These are phyloP conservation scores for Beauveria pseudobassiana DNA, from an alignment of 2,329 filamentous ascomycete genomes.

Conservation along the genomic window DNA sequence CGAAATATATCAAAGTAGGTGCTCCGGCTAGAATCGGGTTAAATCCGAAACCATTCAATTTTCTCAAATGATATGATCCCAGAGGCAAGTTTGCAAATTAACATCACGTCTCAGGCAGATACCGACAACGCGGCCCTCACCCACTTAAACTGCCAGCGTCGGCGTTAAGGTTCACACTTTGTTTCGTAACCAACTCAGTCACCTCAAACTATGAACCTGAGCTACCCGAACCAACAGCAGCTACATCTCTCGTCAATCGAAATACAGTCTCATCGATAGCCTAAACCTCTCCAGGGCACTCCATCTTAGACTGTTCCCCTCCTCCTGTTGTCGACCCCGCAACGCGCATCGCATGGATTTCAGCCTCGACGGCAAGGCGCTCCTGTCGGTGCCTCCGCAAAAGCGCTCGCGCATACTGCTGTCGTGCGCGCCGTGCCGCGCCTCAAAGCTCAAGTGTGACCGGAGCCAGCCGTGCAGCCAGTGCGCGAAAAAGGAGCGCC, in stretches of 20 bases:
- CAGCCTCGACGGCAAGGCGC: background rate
- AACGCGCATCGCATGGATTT: slow-evolving; percentile 1
- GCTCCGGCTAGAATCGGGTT: too few species aligned
- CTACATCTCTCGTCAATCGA: background rate
- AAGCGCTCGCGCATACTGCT: slow-evolving; percentile 44
- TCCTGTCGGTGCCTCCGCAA: slow-evolving; percentile 14
- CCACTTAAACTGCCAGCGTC: background rate
- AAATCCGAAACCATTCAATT: too few species aligned
- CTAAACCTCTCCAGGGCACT: background rate
- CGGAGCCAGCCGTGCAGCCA: slow-evolving; percentile 43
- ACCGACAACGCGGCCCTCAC: background rate
- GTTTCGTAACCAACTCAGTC: background rate
- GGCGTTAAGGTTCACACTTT: background rate
- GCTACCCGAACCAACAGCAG: background rate
- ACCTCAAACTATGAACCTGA: background rate
- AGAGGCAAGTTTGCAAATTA: background rate
- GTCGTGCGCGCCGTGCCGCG: slow-evolving; percentile 44
- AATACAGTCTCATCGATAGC: background rate
- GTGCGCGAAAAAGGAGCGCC: slow-evolving; percentile 42
- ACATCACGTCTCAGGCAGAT: background rate
- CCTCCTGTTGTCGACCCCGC: background rate
- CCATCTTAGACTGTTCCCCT: background rate
- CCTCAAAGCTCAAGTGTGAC: slow-evolving; percentile 51
- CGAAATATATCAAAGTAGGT: background rate
- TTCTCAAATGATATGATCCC: too few species aligned